These are phyloP conservation scores for Cutaneotrichosporon cavernicola DNA, from an alignment of 1,284 basidiomycete species.

Conservation along the genomic window DNA sequence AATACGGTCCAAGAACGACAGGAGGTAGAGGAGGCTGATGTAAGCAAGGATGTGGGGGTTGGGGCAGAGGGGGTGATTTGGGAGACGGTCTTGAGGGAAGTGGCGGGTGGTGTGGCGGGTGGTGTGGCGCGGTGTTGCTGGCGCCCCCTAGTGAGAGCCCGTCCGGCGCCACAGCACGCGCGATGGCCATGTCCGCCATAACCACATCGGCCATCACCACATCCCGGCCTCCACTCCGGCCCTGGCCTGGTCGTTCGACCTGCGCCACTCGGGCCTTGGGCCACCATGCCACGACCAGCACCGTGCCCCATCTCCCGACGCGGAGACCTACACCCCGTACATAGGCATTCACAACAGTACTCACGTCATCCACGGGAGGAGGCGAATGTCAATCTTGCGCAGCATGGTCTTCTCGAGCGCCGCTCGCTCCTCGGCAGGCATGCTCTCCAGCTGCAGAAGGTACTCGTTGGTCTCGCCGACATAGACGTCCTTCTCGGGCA, in stretches of 20 bases:
- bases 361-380: constrained; percentile 54
- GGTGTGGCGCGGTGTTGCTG: too few relatives aligned
- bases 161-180: too few relatives aligned
- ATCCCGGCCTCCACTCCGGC: too few relatives aligned
- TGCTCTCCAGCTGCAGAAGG: constrained; percentile 32
- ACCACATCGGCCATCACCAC: too few relatives aligned
- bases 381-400: constrained; percentile 48
- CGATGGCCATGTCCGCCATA: too few relatives aligned
- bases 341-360: constrained; percentile 18
- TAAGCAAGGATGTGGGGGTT: too few relatives aligned
- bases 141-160: too few relatives aligned
- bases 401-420: constrained; percentile 45
- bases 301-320: neutral
- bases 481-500: neutral
- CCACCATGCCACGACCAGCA: neutral
- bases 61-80: too few relatives aligned
- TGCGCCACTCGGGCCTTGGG: too few relatives aligned
- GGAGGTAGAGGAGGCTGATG: constrained; percentile 42
- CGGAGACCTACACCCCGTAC: neutral
- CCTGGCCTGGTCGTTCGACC: too few relatives aligned
- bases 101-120: neutral
- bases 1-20: constrained; percentile 56
- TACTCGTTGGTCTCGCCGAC: constrained; percentile 10
- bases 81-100: neutral
- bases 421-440: constrained; percentile 42